Evolutionary conservation across 208 protist genomes (phyloP).

Genomic region (Acanthamoeba healyi): DNA sequence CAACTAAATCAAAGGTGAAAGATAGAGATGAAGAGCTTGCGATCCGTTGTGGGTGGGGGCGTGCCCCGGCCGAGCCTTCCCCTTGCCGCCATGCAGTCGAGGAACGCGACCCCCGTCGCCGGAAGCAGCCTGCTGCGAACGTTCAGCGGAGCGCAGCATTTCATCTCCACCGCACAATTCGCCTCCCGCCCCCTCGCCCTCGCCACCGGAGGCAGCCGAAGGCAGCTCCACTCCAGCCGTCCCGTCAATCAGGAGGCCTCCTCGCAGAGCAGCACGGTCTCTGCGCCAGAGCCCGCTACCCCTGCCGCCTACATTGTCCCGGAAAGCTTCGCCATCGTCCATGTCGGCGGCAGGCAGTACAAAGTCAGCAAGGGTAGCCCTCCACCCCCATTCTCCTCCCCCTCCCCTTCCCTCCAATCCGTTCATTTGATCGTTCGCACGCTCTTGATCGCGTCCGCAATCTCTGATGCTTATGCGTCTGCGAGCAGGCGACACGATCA

Average conservation of each 20-base stretch:
- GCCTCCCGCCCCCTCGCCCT: background rate
- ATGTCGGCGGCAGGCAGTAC: constrained; percentile 45
- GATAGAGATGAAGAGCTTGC: background rate
- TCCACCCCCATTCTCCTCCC: background rate
- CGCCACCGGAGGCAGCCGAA: background rate
- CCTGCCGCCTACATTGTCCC: constrained; percentile 9
- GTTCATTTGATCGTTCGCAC: background rate
- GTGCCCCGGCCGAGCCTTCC: background rate
- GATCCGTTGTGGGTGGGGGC: background rate
- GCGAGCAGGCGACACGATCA: background rate
- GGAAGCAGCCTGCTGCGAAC: constrained; percentile 5
- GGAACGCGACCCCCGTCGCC: background rate
- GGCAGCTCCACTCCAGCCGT: background rate
- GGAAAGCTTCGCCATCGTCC: constrained; percentile 51
- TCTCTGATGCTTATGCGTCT: background rate
- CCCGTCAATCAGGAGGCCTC: background rate
- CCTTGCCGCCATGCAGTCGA: background rate
- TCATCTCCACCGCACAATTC: background rate
- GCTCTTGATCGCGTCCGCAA: background rate
- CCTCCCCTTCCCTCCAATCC: background rate
- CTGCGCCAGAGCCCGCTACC: background rate
- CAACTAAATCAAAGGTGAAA: background rate
- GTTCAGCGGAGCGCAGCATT: background rate
- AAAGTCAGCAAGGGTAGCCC: constrained; percentile 63
- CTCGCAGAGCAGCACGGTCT: background rate